A percentile compares a stretch with the other conserved stretches of the same genome.
Conservation (phyloP, 306 rosid genomes). For the Vicia sativa region DNA sequence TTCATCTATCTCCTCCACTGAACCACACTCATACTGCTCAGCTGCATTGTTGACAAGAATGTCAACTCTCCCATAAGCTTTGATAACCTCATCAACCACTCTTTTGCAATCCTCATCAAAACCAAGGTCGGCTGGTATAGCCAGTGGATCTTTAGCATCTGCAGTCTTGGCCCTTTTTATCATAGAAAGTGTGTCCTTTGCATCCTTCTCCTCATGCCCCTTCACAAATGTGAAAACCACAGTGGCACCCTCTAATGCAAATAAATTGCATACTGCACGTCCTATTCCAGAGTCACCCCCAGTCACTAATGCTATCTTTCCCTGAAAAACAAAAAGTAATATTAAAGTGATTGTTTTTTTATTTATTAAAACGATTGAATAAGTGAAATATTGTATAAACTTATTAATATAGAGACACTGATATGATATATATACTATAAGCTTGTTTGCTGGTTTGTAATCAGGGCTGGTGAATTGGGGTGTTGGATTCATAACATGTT, state of each 20-base stretch:
- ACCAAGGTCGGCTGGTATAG: conserved; percentile 73
- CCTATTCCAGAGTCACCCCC: conserved; percentile 94
- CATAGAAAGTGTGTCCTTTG: conserved; percentile 58
- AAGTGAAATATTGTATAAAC: neutral
- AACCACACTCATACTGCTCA: conserved; percentile 55
- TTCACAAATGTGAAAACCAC: conserved; percentile 80
- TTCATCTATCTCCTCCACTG: conserved; percentile 74
- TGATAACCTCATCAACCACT: conserved; percentile 60
- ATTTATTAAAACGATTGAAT: neutral
- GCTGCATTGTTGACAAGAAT: conserved; percentile 78
- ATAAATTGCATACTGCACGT: conserved; percentile 63
- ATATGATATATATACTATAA: conserved; percentile 44
- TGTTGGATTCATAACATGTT: conserved; percentile 71
- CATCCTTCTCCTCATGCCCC: conserved; percentile 71
- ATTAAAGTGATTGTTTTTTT: neutral
- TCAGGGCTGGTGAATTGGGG: conserved; percentile 66
- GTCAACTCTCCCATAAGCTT: conserved; percentile 62
- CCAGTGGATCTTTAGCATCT: conserved; percentile 66
- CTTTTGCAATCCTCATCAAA: conserved; percentile 67
- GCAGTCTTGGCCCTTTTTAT: conserved; percentile 53
- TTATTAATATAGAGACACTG: neutral
- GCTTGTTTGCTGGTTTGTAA: conserved; percentile 76
- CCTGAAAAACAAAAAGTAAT: conserved; percentile 47
- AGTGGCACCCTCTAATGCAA: conserved; percentile 78
- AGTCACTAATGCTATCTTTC: conserved; percentile 71